Evolutionary conservation across 2,329 filamentous ascomycete genomes (phyloP), one percentile per base, ranked within the genome.

Genomic region (Dothistroma septosporum): DNA sequence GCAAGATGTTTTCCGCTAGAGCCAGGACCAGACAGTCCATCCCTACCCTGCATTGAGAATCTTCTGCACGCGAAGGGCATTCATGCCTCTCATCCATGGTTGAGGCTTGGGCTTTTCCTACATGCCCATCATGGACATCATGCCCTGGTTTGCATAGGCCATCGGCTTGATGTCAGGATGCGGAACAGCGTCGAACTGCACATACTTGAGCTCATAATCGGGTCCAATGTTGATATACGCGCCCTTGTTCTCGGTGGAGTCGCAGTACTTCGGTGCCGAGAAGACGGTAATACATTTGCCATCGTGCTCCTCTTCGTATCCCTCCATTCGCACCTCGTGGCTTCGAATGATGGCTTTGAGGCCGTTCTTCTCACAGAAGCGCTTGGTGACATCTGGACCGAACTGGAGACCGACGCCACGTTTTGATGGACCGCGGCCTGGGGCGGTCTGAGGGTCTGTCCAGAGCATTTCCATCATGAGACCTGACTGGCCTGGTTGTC

Each of bases 381-480:
- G 85, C 80, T 95, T 96, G 22, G 94, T 99, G 61, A 99, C 87
- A 74, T 99, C 94, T 0, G 94, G 94, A 0, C 94, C 94, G 70
- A 99, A 99, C 74, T 97, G 92, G 78, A 97, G 85, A 56, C 94
- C 94, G 21, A 99, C 93, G 67, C 94, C 94, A 74, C 94, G 86
- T 82, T 99, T 99, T 81, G 92, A 96, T 49, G 94, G 94, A 9
- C 92, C 91, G 68, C 94, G 87, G 56, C 94, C 94, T 31, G 89
- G 87, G 68, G 87, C 83, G 0, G 89, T 83, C 75, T 99, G 94
- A 2, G 94, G 94, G 74, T 99, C 94, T 0, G 94, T 97, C 94
- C 94, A 99, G 52, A 99, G 84, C 94, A 99, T 99, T 78, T 99
- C 94, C 94, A 99, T 99, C 94, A 99, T 99, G 70, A 99, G 79